Conservation (phyloP, 164 flowering plant genomes). For the Stephania cephalantha region DNA sequence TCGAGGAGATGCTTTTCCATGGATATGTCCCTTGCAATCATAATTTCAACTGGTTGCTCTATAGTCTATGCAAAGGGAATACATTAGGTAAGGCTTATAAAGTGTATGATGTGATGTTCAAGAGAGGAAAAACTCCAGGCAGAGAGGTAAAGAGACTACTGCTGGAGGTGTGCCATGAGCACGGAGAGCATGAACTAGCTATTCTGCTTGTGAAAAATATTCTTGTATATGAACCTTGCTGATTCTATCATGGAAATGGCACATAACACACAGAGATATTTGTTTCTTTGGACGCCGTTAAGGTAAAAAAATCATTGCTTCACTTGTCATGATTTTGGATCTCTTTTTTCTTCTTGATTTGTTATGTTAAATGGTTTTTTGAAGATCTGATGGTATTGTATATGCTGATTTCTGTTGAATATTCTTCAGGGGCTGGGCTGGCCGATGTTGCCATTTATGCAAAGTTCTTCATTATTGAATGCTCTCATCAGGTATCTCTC, state of each 20-base stretch:
- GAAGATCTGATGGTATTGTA: not conserved
- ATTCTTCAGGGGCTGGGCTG: not conserved
- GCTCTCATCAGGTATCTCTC: too few relatives aligned
- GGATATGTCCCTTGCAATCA: slow-evolving; percentile 26
- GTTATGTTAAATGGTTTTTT: not conserved
- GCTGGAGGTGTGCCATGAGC: slow-evolving; percentile 12
- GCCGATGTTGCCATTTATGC: not conserved
- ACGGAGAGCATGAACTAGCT: slow-evolving; percentile 12
- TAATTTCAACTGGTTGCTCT: slow-evolving; percentile 28
- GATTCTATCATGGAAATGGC: not conserved
- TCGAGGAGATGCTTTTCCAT: slow-evolving; percentile 43
- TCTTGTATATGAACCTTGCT: slow-evolving; percentile 5
- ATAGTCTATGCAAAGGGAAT: slow-evolving; percentile 27
- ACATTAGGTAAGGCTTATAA: slow-evolving; percentile 30
- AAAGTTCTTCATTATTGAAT: not conserved
- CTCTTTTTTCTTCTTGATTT: not conserved
- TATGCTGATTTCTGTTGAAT: not conserved
- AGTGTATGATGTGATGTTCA: slow-evolving; percentile 23
- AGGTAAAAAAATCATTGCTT: not conserved
- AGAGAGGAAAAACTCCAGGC: slow-evolving; percentile 21
- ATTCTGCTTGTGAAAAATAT: slow-evolving; percentile 13
- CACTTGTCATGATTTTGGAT: not conserved
- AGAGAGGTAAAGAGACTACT: slow-evolving; percentile 13
- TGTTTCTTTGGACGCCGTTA: too few relatives aligned
- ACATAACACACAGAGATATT: not conserved